These are phyloP conservation scores for Cicer chorassanicum DNA, from an alignment of 306 rosid genomes.

Conservation along the genomic window DNA sequence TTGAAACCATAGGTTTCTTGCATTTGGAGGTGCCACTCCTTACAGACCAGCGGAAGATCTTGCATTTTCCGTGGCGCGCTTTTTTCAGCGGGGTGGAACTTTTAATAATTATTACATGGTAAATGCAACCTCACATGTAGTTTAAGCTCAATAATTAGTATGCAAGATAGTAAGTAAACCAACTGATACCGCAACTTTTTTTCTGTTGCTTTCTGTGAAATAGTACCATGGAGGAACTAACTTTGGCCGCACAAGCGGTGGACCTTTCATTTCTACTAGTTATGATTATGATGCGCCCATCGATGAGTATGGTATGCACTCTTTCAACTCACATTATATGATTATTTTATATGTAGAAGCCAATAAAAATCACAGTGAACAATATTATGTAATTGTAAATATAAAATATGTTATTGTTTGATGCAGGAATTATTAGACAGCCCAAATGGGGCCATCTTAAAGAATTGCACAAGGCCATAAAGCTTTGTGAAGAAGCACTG, in stretches of 20 bases:
- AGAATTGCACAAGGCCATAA: slow-evolving; percentile 84
- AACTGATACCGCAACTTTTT: slow-evolving; percentile 41
- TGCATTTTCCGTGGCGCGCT: slow-evolving; percentile 92
- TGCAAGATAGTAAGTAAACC: not conserved
- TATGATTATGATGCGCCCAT: slow-evolving; percentile 96
- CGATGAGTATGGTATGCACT: slow-evolving; percentile 87
- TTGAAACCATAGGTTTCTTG: slow-evolving; percentile 63
- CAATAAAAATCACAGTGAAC: too few species aligned
- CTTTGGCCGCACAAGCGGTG: slow-evolving; percentile 79
- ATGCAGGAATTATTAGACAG: slow-evolving; percentile 82
- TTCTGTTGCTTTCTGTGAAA: slow-evolving; percentile 45
- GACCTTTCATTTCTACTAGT: slow-evolving; percentile 86
- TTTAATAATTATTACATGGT: slow-evolving; percentile 96
- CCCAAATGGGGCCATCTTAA: slow-evolving; percentile 98
- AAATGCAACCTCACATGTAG: slow-evolving; percentile 36
- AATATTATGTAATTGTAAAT: not conserved
- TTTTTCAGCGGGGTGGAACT: slow-evolving; percentile 92
- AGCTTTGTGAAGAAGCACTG: slow-evolving; percentile 82
- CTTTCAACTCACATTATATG: slow-evolving; percentile 28
- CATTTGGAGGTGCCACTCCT: slow-evolving; percentile 82
- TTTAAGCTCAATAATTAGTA: slow-evolving; percentile 21
- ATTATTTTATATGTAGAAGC: slow-evolving; percentile 27
- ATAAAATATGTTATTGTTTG: slow-evolving; percentile 31
- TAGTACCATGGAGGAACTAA: slow-evolving; percentile 99
- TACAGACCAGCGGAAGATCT: slow-evolving; percentile 89